Conservation (phyloP, 805 yeast genomes). For the Ogataea glucozyma region DNA sequence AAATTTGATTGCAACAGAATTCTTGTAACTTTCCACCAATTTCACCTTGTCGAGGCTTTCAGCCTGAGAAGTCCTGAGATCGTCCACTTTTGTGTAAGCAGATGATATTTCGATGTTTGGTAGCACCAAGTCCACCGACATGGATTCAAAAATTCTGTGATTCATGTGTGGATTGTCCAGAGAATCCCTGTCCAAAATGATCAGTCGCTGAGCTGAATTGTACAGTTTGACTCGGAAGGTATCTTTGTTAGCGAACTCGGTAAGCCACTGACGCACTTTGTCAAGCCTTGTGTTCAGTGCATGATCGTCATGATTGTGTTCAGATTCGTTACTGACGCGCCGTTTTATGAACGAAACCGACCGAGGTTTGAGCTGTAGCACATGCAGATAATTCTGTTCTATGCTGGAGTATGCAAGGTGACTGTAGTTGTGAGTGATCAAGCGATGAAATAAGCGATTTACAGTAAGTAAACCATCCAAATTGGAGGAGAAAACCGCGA, state of each 20-base stretch:
- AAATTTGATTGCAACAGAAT: conserved; percentile 7
- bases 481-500: conserved; percentile 19
- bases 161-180: conserved; percentile 8
- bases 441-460: conserved; percentile 9
- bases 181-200: conserved; percentile 11
- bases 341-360: conserved; percentile 16
- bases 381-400: conserved; percentile 9
- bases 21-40: conserved; percentile 2
- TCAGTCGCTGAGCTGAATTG: conserved; percentile 14
- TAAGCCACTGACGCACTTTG: background rate
- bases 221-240: background rate
- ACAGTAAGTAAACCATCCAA: conserved; percentile 10
- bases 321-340: conserved; percentile 21
- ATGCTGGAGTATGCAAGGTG: conserved; percentile 11
- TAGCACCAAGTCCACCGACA: conserved; percentile 17
- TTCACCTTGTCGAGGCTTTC: background rate
- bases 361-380: conserved; percentile 6
- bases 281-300: conserved; percentile 23
- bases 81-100: conserved; percentile 3
- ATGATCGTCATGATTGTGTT: conserved; percentile 22
- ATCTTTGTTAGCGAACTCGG: background rate
- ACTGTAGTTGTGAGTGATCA: conserved; percentile 13
- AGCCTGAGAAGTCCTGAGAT: background rate
- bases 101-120: background rate
- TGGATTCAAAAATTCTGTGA: conserved; percentile 2